phyloP scores from a whole-genome alignment of 2,329 filamentous ascomycete species.

The Pseudogymnoascus sp. region DNA sequence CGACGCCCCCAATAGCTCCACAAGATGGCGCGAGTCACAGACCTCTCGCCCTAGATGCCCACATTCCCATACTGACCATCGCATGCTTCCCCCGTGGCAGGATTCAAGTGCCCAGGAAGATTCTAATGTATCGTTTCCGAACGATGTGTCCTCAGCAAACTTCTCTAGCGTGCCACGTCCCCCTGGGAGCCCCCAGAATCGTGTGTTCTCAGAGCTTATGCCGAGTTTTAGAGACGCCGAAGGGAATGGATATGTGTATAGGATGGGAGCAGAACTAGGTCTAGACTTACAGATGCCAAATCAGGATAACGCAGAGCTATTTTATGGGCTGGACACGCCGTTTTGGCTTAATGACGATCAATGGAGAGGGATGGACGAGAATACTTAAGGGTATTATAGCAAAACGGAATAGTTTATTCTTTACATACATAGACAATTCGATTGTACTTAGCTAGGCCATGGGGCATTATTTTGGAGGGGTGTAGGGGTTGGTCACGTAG shows the following conservation, averaged over 20 bases:
- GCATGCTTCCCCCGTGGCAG: background rate
- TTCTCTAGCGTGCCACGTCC: background rate
- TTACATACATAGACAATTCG: background rate
- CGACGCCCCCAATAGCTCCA: background rate
- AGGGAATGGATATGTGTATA: conserved; percentile 1
- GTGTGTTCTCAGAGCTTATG: background rate
- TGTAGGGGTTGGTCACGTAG: background rate
- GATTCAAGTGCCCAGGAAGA: background rate
- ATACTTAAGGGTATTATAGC: background rate
- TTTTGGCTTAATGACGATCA: conserved; percentile 12
- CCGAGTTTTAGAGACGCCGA: background rate
- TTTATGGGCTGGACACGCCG: conserved; percentile 9
- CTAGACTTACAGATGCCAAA: background rate
- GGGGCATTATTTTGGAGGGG: background rate
- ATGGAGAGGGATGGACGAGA: background rate
- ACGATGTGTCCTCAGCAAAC: background rate
- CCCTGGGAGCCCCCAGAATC: background rate
- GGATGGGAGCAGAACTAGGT: background rate
- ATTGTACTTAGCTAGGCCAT: background rate
- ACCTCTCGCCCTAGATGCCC: background rate
- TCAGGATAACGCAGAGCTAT: conserved; percentile 1
- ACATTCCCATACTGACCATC: background rate
- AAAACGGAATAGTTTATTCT: background rate
- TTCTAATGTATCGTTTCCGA: background rate
- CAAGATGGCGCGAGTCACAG: background rate